Evolutionary conservation across 2,329 filamentous ascomycete species (phyloP).

Genomic region (Metarhizium sp.): DNA sequence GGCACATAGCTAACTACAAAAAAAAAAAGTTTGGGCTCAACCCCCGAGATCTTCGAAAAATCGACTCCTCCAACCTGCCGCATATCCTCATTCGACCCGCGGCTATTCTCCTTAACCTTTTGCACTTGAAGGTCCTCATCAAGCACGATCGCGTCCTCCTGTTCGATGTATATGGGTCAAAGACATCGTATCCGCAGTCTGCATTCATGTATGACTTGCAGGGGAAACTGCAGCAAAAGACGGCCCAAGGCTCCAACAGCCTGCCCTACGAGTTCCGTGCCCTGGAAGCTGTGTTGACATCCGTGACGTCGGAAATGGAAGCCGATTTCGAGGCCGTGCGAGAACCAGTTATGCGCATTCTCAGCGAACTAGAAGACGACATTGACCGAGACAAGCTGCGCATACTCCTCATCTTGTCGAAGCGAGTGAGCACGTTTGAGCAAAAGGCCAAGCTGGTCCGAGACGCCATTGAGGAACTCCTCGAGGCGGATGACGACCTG

Average conservation of each 20-base stretch:
- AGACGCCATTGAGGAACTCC: slow-evolving; percentile 87
- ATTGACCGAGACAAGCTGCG: slow-evolving; percentile 92
- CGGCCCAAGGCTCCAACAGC: slow-evolving; percentile 42
- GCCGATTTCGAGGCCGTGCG: slow-evolving; percentile 90
- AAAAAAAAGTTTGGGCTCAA: slow-evolving; percentile 68
- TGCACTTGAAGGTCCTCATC: slow-evolving; percentile 93
- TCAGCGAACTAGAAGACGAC: slow-evolving; percentile 88
- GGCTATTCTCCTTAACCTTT: slow-evolving; percentile 86
- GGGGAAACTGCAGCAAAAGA: slow-evolving; percentile 78
- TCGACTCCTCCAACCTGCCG: slow-evolving; percentile 90
- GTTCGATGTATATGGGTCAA: slow-evolving; percentile 92
- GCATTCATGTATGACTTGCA: slow-evolving; percentile 97
- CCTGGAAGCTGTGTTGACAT: slow-evolving; percentile 88
- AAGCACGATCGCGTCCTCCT: slow-evolving; percentile 90
- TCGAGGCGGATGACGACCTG: slow-evolving; percentile 93
- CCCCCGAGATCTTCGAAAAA: slow-evolving; percentile 91
- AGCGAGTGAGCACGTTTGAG: slow-evolving; percentile 93
- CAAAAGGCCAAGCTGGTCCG: slow-evolving; percentile 91
- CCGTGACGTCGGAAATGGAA: slow-evolving; percentile 83
- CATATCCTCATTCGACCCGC: slow-evolving; percentile 91
- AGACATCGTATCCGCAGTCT: slow-evolving; percentile 89
- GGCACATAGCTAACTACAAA: background rate
- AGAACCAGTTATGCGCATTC: slow-evolving; percentile 80
- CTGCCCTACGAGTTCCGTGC: slow-evolving; percentile 95
- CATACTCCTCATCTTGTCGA: slow-evolving; percentile 84